Evolutionary conservation across 2,329 filamentous ascomycete genomes (phyloP).

Genomic region (Cytospora paraplurivora): DNA sequence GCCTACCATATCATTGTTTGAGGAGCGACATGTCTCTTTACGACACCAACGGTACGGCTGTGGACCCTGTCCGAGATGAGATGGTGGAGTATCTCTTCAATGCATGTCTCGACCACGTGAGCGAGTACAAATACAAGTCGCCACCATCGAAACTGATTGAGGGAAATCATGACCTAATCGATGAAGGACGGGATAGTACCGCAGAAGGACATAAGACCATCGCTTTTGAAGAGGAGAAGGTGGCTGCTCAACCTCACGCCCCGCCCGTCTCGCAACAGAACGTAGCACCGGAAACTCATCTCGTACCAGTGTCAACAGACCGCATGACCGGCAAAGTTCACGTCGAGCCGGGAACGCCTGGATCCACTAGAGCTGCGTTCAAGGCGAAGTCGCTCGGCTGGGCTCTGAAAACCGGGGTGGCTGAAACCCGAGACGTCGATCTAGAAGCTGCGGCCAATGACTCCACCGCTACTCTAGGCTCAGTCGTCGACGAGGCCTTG

Average conservation of each 20-base stretch:
- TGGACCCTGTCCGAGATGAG: constrained; percentile 76
- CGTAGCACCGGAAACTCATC: constrained; percentile 54
- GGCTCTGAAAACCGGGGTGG: constrained; percentile 66
- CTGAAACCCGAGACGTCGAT: constrained; percentile 68
- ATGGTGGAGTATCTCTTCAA: constrained; percentile 93
- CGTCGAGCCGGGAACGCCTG: constrained; percentile 68
- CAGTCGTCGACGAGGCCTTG: constrained; percentile 91
- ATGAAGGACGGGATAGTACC: constrained; percentile 77
- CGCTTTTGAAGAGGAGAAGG: constrained; percentile 70
- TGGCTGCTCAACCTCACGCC: constrained; percentile 60
- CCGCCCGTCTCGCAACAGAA: constrained; percentile 57
- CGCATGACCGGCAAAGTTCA: constrained; percentile 73
- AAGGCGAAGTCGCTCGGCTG: constrained; percentile 84
- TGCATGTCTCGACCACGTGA: constrained; percentile 88
- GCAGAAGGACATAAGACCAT: constrained; percentile 73
- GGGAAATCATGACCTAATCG: constrained; percentile 79
- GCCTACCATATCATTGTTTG: constrained; percentile 81
- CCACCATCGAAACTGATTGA: constrained; percentile 71
- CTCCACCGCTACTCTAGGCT: constrained; percentile 75
- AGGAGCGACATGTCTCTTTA: constrained; percentile 84
- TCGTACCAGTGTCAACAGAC: constrained; percentile 66
- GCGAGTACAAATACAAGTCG: constrained; percentile 82
- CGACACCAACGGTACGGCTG: constrained; percentile 76
- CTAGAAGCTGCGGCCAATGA: constrained; percentile 66
- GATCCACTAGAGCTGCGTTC: constrained; percentile 71